phyloP scores from a whole-genome alignment of 345 rosid genomes.

The Melaleuca quinquenervia region DNA sequence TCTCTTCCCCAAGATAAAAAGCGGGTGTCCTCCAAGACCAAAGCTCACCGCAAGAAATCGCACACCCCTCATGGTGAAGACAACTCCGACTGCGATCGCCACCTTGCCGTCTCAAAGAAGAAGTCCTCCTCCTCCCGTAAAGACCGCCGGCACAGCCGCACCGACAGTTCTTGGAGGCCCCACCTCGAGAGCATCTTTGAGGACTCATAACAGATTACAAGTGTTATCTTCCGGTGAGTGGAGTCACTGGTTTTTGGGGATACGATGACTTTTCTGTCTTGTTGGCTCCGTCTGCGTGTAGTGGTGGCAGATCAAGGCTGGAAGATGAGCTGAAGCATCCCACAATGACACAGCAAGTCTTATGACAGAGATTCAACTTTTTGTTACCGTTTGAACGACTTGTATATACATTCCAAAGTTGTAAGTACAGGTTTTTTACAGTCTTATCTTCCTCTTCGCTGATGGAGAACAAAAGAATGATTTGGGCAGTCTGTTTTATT shows the following conservation, averaged over 20 bases:
- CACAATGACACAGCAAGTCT: neutral
- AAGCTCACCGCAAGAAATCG: neutral
- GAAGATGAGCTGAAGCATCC: neutral
- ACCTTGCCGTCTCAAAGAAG: conserved; percentile 13
- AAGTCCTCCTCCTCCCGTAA: conserved; percentile 13
- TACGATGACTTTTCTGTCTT: neutral
- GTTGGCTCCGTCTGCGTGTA: conserved; percentile 17
- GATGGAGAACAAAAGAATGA: neutral
- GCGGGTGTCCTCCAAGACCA: neutral
- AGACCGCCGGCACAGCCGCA: conserved; percentile 35
- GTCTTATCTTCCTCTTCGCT: neutral
- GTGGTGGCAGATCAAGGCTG: conserved; percentile 23
- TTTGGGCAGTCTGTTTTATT: neutral
- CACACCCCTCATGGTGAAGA: neutral
- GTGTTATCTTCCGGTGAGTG: neutral
- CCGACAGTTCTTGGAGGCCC: conserved; percentile 57
- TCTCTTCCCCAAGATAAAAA: conserved; percentile 16
- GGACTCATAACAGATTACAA: conserved; percentile 21
- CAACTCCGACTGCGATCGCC: neutral
- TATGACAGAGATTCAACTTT: neutral
- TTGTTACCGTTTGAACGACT: neutral
- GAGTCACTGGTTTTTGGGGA: neutral
- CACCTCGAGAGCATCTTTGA: conserved; percentile 71
- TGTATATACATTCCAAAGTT: neutral
- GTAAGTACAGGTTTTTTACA: neutral